phyloP scores from a whole-genome alignment of 768 basidiomycete genomes.

The Trametes maxima region DNA sequence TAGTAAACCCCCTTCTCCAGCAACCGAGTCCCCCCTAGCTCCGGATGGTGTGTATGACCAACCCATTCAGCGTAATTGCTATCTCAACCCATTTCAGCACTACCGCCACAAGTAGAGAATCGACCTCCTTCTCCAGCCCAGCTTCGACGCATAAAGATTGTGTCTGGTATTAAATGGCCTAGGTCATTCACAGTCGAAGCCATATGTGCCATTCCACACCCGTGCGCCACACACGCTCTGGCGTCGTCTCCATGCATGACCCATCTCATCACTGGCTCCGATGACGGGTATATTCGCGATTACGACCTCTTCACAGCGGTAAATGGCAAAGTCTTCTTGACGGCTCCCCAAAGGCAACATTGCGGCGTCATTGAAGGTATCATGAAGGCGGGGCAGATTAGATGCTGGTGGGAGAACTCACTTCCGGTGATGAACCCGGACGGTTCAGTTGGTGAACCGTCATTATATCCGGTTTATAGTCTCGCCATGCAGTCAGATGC shows the following conservation, averaged over 20 bases:
- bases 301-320: slow-evolving; percentile 90
- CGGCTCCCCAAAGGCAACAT: slow-evolving; percentile 85
- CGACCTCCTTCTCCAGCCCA: slow-evolving; percentile 59
- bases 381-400: slow-evolving; percentile 84
- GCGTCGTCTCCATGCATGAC: slow-evolving; percentile 86
- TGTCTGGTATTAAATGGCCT: slow-evolving; percentile 39
- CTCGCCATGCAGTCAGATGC: slow-evolving; percentile 92
- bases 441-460: slow-evolving; percentile 50
- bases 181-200: slow-evolving; percentile 86
- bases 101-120: slow-evolving; percentile 27
- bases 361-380: slow-evolving; percentile 90
- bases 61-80: neutral
- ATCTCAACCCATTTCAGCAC: slow-evolving; percentile 26
- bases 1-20: slow-evolving; percentile 19
- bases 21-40: slow-evolving; percentile 6
- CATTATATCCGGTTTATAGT: slow-evolving; percentile 81
- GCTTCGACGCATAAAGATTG: slow-evolving; percentile 51
- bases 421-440: slow-evolving; percentile 36
- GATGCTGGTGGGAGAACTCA: slow-evolving; percentile 92
- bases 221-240: slow-evolving; percentile 84
- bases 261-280: slow-evolving; percentile 86
- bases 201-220: slow-evolving; percentile 88
- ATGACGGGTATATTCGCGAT: slow-evolving; percentile 91
- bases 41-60: slow-evolving; percentile 14
- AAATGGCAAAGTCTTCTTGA: slow-evolving; percentile 85